These are phyloP conservation scores for Nymphaea thermarum DNA, from an alignment of 164 flowering plant species.

Conservation along the genomic window DNA sequence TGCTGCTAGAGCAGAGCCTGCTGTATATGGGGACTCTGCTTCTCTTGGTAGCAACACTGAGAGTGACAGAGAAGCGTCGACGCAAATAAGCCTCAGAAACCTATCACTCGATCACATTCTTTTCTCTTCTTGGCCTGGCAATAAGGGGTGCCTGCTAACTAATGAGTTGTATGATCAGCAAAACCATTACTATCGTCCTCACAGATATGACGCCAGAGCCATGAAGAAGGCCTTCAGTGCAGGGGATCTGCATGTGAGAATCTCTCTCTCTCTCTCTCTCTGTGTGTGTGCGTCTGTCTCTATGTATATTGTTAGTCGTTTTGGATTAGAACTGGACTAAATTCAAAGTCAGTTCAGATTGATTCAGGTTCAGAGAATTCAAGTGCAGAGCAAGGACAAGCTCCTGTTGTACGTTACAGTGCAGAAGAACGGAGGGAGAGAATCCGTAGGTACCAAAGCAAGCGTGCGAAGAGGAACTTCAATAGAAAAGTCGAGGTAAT, in stretches of 20 bases:
- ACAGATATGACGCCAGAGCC: neutral
- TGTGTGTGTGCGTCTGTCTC: neutral
- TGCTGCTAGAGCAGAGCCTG: neutral
- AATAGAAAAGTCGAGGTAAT: slow-evolving; percentile 79
- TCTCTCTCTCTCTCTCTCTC: neutral
- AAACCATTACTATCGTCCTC: neutral
- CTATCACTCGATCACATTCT: neutral
- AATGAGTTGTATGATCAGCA: neutral
- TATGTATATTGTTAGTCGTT: neutral
- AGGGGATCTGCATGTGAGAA: neutral
- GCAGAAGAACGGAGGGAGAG: slow-evolving; percentile 69
- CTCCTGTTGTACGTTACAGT: slow-evolving; percentile 36
- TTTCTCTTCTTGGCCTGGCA: neutral
- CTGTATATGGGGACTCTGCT: neutral
- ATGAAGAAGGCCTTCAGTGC: neutral
- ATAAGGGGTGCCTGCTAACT: neutral
- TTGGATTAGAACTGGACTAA: neutral
- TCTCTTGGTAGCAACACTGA: neutral
- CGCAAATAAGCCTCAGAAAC: neutral
- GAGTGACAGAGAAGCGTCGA: neutral
- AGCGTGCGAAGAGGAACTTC: slow-evolving; percentile 81
- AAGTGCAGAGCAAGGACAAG: neutral
- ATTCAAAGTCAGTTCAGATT: neutral
- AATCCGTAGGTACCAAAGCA: slow-evolving; percentile 62
- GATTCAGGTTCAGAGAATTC: neutral